A percentile compares a stretch with the other conserved stretches of the same genome.
Evolutionary conservation across 169 alveolate species (phyloP).

Genomic region (Toxoplasma gondii): DNA sequence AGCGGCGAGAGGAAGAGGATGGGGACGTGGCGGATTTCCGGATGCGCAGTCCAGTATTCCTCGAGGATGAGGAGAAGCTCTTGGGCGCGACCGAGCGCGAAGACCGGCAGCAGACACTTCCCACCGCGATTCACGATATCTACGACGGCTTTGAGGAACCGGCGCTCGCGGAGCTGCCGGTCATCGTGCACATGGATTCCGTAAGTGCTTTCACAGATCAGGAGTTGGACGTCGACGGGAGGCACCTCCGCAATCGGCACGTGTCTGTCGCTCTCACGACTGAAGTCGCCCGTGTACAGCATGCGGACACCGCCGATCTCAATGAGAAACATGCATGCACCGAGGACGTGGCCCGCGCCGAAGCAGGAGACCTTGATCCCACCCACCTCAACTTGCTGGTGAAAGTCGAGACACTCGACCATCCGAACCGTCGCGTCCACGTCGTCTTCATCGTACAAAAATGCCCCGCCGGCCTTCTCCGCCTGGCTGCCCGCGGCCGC

Average conservation of each 20-base stretch:
- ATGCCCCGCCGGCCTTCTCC: constrained; percentile 56
- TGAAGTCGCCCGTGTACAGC: constrained; percentile 98
- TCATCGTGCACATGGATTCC: constrained; percentile 97
- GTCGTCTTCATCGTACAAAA: constrained; percentile 92
- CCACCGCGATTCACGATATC: constrained; percentile 96
- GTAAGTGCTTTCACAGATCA: constrained; percentile 97
- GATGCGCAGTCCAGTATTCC: constrained; percentile 94
- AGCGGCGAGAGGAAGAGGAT: constrained; percentile 95
- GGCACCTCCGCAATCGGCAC: constrained; percentile 55
- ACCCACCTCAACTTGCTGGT: constrained; percentile 89
- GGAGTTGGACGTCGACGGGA: constrained; percentile 87
- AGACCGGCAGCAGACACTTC: constrained; percentile 97
- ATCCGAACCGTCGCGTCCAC: constrained; percentile 88
- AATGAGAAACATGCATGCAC: constrained; percentile 99
- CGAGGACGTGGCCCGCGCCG: constrained; percentile 99
- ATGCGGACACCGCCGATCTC: constrained; percentile 92
- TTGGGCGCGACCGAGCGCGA: constrained; percentile 99
- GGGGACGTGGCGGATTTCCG: constrained; percentile 91
- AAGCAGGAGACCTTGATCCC: constrained; percentile 92
- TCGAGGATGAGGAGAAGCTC: constrained; percentile 97
- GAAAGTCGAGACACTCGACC: constrained; percentile 92
- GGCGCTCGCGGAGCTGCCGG: constrained; percentile 93
- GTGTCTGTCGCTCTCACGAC: constrained; percentile 93
- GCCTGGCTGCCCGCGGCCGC: constrained; percentile 43
- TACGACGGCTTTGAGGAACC: constrained; percentile 94